Evolutionary conservation across 1,284 basidiomycete species (phyloP), one percentile per base, ranked within the genome.

Genomic region (Marasmius tenuissimus): DNA sequence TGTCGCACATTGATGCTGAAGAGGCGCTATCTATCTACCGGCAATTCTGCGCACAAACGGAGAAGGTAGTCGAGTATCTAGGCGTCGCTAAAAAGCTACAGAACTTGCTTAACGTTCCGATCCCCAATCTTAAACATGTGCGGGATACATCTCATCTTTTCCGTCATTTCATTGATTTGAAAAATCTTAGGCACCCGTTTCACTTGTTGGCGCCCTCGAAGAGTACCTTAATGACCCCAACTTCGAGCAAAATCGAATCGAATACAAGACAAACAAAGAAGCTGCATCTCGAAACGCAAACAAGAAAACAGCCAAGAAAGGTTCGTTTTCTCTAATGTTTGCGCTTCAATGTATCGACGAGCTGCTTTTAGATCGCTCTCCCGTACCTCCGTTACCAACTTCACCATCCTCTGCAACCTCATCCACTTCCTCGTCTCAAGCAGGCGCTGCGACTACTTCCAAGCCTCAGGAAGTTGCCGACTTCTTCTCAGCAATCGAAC

Each of bases 161-260:
- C 20, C 16, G 61, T 20, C 60, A 37, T 45, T 27, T 34, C 20
- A n/a, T 40, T 61, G 57, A 16, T 6, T 49, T 39, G 16, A 3
- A 11, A 47, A n/a, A n/a, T n/a, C 7, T 14, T 63, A 95, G 92
- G 97, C 97, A 0, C 97, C 97, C 8, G 91, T 98, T 20, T 96
- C 93, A 2, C 82, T 99, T 14, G 96, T 94, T 8, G 90, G 91
- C 47, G 91, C 97, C 16, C 84, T 99, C 33, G 93, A 99, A 72
- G 97, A 99, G 73, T 99, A 99, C 72, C 81, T 98, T 48, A 89
- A 94, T 63, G 96, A 98, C 75, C 93, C 96, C 16, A 95, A 96
- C 73, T 99, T 98, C 73, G 97, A 98, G 75, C 86, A 94, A 73
- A 98, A 97, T 72, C 81, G 97, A 59, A 79, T 92, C 18, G 96